phyloP scores from a whole-genome alignment of 2,329 filamentous ascomycete species.

The Phyllosticta ampelicida region DNA sequence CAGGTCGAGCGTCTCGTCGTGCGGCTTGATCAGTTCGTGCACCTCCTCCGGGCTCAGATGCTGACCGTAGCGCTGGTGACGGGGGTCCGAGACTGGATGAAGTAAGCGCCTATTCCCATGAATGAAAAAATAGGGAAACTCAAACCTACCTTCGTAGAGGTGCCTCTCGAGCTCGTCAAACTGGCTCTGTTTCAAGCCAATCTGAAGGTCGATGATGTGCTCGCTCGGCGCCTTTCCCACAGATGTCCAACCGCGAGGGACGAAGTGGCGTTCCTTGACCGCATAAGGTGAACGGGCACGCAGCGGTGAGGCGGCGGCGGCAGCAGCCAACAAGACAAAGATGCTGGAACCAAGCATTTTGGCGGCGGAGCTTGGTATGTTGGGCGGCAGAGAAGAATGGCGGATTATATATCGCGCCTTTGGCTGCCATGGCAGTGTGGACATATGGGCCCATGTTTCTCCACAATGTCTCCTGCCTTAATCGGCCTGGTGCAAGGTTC shows the following conservation, averaged over 20 bases:
- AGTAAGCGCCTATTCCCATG: conserved; percentile 11
- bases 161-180: conserved; percentile 47
- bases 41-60: conserved; percentile 44
- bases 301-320: conserved; percentile 1
- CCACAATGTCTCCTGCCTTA: background rate
- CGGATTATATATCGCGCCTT: background rate
- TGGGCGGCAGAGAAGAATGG: background rate
- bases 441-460: background rate
- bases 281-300: conserved; percentile 33
- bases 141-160: conserved; percentile 38
- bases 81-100: conserved; percentile 40
- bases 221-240: conserved; percentile 37
- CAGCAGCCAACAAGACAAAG: conserved; percentile 2
- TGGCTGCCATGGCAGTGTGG: background rate
- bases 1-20: conserved; percentile 40
- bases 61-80: conserved; percentile 43
- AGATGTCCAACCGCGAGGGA: conserved; percentile 42
- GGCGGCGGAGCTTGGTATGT: background rate
- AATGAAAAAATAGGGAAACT: background rate
- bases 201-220: conserved; percentile 44
- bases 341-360: conserved; percentile 5
- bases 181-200: conserved; percentile 48
- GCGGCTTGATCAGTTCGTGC: conserved; percentile 42
- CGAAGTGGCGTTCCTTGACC: conserved; percentile 46
- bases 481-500: background rate